Conservation (phyloP, 1,139 yeast genomes). For the Hyphopichia fennica region DNA sequence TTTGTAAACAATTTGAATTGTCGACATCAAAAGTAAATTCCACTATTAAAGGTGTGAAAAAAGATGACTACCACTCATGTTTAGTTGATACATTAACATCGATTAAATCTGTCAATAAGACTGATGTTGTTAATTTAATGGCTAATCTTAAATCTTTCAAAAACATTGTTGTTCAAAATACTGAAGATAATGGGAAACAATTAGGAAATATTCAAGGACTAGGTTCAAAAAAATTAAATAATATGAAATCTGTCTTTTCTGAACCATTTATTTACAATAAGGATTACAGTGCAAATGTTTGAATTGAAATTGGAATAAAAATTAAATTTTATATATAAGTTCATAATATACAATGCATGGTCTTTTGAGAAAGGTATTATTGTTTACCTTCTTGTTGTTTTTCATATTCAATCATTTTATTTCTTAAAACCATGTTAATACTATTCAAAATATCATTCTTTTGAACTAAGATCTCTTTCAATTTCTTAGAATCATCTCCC, state of each 20-base stretch:
- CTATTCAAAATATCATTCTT: constrained; percentile 55
- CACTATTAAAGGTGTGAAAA: constrained; percentile 42
- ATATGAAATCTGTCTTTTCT: constrained; percentile 43
- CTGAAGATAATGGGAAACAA: constrained; percentile 24
- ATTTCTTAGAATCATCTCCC: constrained; percentile 68
- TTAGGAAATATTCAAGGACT: constrained; percentile 49
- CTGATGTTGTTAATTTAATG: constrained; percentile 56
- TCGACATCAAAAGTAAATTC: constrained; percentile 23
- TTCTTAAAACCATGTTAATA: constrained; percentile 52
- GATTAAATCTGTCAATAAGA: constrained; percentile 55
- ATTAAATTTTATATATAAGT: background rate
- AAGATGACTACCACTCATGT: constrained; percentile 49
- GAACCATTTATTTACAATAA: constrained; percentile 56
- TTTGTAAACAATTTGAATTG: constrained; percentile 49
- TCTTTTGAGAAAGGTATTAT: background rate
- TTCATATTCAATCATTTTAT: constrained; percentile 44
- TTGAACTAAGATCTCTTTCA: constrained; percentile 71
- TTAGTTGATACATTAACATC: constrained; percentile 52
- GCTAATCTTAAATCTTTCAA: constrained; percentile 54
- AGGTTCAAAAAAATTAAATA: constrained; percentile 53
- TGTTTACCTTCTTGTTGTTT: constrained; percentile 24
- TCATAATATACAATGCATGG: background rate
- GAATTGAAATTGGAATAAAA: background rate
- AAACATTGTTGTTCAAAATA: constrained; percentile 39
- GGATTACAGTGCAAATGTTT: constrained; percentile 15